Evolutionary conservation across 208 protist species (phyloP), one percentile per base, ranked within the genome.

Genomic region (Borovskyia barvae): DNA sequence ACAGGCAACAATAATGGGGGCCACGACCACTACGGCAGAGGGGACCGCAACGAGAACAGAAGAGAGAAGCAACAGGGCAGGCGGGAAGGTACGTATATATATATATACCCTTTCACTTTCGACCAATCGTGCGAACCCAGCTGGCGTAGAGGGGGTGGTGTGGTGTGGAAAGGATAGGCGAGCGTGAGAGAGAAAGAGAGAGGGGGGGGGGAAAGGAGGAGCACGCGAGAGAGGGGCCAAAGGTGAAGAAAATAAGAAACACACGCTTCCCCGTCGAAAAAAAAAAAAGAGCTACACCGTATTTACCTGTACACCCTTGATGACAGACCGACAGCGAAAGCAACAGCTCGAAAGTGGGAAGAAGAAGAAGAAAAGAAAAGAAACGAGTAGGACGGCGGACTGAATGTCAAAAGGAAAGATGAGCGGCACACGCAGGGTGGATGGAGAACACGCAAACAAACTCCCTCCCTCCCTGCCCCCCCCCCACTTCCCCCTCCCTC

Each of bases 281-380:
- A n/a, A n/a, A n/a, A n/a, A n/a, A n/a, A n/a, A n/a, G n/a, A n/a
- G n/a, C n/a, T n/a, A n/a, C n/a, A n/a, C n/a, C n/a, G n/a, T n/a
- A n/a, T n/a, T n/a, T n/a, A n/a, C n/a, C n/a, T n/a, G n/a, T n/a
- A n/a, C n/a, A n/a, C n/a, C n/a, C n/a, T n/a, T n/a, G n/a, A n/a
- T n/a, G n/a, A n/a, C n/a, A n/a, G n/a, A n/a, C n/a, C n/a, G n/a
- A n/a, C n/a, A n/a, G n/a, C n/a, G n/a, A n/a, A n/a, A n/a, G n/a
- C n/a, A n/a, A n/a, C n/a, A n/a, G n/a, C n/a, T n/a, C n/a, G n/a
- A n/a, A n/a, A n/a, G n/a, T n/a, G n/a, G n/a, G 35, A 62, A 58
- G 48, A 49, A 14, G 26, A 37, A 58, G 26, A 62, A 43, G 20
- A 62, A 62, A 52, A 62, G 22, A 52, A 19, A 52, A 36, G 2